These are phyloP conservation scores for Arxiozyma telluris DNA, from an alignment of 1,139 yeast genomes.

Conservation along the genomic window DNA sequence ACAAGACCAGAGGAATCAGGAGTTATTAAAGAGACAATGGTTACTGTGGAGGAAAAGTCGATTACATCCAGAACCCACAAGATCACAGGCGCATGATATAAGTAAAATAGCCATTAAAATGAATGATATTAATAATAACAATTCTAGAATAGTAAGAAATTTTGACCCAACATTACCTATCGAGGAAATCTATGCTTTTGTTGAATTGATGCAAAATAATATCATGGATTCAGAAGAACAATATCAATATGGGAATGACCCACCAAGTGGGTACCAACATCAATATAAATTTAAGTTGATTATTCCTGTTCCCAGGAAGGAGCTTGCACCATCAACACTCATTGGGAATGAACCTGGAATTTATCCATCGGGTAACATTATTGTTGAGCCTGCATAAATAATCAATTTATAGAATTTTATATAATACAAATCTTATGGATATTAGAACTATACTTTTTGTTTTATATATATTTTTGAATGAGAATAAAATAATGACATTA, in stretches of 20 bases:
- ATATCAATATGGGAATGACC: conserved; percentile 11
- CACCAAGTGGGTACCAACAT: conserved; percentile 38
- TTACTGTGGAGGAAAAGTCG: conserved; percentile 39
- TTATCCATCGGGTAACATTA: conserved; percentile 54
- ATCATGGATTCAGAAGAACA: conserved; percentile 28
- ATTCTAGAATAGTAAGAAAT: conserved; percentile 40
- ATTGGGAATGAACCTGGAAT: conserved; percentile 39
- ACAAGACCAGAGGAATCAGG: conserved; percentile 21
- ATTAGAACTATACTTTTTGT: neutral
- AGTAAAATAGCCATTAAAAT: conserved; percentile 56
- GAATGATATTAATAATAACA: conserved; percentile 33
- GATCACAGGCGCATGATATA: conserved; percentile 14
- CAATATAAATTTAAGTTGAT: conserved; percentile 39
- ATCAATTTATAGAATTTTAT: neutral
- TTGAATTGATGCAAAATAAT: conserved; percentile 37
- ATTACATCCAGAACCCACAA: conserved; percentile 33
- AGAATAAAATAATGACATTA: neutral
- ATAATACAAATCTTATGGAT: neutral
- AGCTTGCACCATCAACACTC: conserved; percentile 30
- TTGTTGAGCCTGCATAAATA: conserved; percentile 35
- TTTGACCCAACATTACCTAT: conserved; percentile 41
- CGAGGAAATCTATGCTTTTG: conserved; percentile 52
- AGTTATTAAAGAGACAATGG: conserved; percentile 33
- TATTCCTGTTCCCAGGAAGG: conserved; percentile 50
- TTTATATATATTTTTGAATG: neutral